Base-by-base conservation (phyloP, 2,329 filamentous ascomycete species). In the Stemphylium vesicarium region DNA sequence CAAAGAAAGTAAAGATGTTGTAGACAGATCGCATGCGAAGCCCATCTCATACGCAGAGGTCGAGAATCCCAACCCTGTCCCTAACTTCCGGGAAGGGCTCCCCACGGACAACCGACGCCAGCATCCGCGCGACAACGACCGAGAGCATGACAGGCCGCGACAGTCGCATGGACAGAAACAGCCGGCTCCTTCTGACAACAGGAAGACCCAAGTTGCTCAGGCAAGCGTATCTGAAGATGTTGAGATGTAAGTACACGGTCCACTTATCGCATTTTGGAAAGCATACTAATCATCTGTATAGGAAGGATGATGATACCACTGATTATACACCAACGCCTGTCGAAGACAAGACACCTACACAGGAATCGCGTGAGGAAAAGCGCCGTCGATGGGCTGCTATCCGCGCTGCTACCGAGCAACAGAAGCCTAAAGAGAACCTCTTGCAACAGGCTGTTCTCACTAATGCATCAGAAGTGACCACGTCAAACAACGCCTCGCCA, bases 391-490 rank as follows among this genome's bases (percentile, higher is more conserved):
- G 72, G 66, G 71, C 69, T 33, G 68, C 66, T 20, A 74, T 69
- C 46, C 67, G 69, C 43, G 64, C 60, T 40, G 66, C 64, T 32
- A 64, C 78, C 71, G 61, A 71, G 61, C 74, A 78, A 54, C 80
- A 84, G 46, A 69, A 64, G 42, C 88, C 88, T 44, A 89, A 90
- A 48, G 65, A 69, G 13, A 68, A 50, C 46, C 81, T 94, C 68
- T 84, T 90, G 57, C 85, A 94, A 59, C 88, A 93, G 77, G 88
- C 89, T 54, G 80, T 94, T 35, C 82, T 84, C 54, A 80, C 84
- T 43, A 85, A 84, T 61, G 87, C 85, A 59, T 78, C 82, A 59
- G 79, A 82, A 49, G 78, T 78, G 33, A 82, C 84, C 12, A 85
- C 86, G n/a, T 80, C 82, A 24, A 80, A 80, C 32, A 76, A 79